Conservation (phyloP, 306 rosid genomes). For the Delonix regia region DNA sequence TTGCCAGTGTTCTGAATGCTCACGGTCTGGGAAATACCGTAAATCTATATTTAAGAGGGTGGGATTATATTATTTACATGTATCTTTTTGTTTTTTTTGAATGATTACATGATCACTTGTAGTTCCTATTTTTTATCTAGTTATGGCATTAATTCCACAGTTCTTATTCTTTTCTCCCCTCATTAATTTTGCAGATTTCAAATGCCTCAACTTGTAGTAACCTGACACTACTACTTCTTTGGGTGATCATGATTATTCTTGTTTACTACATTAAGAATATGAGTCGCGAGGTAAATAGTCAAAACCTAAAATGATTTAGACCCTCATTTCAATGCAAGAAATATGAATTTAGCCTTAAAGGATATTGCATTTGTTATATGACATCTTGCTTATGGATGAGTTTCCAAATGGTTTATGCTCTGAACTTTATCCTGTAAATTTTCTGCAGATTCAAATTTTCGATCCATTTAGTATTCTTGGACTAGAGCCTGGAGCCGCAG, state of each 20-base stretch:
- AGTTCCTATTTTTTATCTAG: background rate
- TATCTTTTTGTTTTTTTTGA: too few relatives aligned
- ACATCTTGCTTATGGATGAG: constrained; percentile 8
- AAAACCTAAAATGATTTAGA: constrained; percentile 13
- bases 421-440: constrained; percentile 17
- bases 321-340: background rate
- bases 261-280: constrained; percentile 84
- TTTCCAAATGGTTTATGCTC: constrained; percentile 17
- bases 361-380: constrained; percentile 17
- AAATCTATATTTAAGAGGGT: constrained; percentile 85
- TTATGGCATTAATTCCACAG: background rate
- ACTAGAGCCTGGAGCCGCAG: constrained; percentile 73
- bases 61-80: constrained; percentile 34
- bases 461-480: constrained; percentile 90
- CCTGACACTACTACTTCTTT: constrained; percentile 76
- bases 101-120: constrained; percentile 5
- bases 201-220: constrained; percentile 80
- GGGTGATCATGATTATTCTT: constrained; percentile 82
- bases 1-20: constrained; percentile 86
- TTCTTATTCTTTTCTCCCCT: constrained; percentile 2
- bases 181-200: constrained; percentile 69
- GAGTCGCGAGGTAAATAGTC: constrained; percentile 73
- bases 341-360: constrained; percentile 13
- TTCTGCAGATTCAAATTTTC: constrained; percentile 71
- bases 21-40: constrained; percentile 85